Evolutionary conservation across 768 basidiomycete genomes (phyloP).

Genomic region (Amanita inopinata): DNA sequence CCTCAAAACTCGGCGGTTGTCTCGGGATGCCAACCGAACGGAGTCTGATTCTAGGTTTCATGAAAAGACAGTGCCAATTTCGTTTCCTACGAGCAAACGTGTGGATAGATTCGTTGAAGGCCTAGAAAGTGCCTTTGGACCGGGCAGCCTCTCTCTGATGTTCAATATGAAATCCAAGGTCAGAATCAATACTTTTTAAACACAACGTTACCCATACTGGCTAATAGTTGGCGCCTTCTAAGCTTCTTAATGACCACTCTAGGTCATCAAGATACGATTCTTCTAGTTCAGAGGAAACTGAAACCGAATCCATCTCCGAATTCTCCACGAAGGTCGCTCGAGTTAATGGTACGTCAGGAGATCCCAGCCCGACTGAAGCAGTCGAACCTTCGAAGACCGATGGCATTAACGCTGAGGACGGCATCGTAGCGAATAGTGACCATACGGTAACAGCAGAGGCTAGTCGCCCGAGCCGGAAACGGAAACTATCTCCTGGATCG

Average conservation of each 20-base stretch:
- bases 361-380: not conserved
- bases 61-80: not conserved
- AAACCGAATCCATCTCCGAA: not conserved
- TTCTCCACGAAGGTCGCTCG: not conserved
- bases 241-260: too few species aligned
- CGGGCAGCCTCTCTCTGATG: conserved; percentile 2
- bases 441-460: not conserved
- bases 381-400: not conserved
- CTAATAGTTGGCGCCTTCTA: too few species aligned
- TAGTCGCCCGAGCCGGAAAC: not conserved
- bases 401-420: not conserved
- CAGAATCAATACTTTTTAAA: not conserved
- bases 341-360: not conserved
- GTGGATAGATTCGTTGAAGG: conserved; percentile 2
- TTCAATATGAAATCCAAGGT: not conserved
- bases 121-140: conserved; percentile 3
- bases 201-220: not conserved
- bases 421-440: not conserved
- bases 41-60: not conserved
- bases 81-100: not conserved
- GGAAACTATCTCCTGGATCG: not conserved
- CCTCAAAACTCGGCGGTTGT: not conserved
- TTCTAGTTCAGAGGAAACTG: conserved; percentile 7
- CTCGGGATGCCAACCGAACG: not conserved
- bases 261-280: conserved; percentile 2